Conservation (phyloP, 1,284 basidiomycete genomes). For the Rhodotorula sp. region DNA sequence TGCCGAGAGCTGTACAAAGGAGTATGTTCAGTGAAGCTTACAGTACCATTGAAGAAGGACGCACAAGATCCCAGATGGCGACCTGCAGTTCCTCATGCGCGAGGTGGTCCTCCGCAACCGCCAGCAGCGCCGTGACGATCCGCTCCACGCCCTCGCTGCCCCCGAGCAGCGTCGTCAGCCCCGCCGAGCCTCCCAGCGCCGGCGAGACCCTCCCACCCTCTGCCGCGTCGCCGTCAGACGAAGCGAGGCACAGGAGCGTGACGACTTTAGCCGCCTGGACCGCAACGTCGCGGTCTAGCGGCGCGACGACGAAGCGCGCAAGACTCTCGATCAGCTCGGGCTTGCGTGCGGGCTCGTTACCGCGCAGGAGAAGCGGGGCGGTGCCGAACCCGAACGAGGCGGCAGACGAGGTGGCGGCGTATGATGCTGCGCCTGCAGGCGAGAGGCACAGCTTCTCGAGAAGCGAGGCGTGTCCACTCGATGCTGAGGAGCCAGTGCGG, state of each 20-base stretch:
- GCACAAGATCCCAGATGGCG: conserved; percentile 64
- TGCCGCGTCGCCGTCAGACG: background rate
- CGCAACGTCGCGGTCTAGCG: conserved; percentile 20
- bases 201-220: background rate
- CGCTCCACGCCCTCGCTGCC: conserved; percentile 47
- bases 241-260: conserved; percentile 26
- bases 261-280: conserved; percentile 24
- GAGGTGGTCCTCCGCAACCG: conserved; percentile 54
- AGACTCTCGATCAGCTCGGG: conserved; percentile 32
- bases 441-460: conserved; percentile 61
- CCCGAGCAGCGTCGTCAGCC: conserved; percentile 48
- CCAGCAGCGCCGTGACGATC: conserved; percentile 41
- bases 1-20: conserved; percentile 63
- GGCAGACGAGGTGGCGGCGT: conserved; percentile 3
- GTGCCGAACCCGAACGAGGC: conserved; percentile 2
- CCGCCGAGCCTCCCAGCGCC: conserved; percentile 9
- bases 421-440: conserved; percentile 11
- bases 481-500: conserved; percentile 51
- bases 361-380: background rate
- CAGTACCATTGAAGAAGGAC: conserved; percentile 58
- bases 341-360: background rate
- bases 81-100: conserved; percentile 68
- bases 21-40: no score
- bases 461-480: conserved; percentile 56
- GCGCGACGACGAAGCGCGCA: conserved; percentile 20